Evolutionary conservation across 78 protist species (phyloP), one percentile per base, ranked within the genome.

Genomic region (Tieghemostelium lacteum): DNA sequence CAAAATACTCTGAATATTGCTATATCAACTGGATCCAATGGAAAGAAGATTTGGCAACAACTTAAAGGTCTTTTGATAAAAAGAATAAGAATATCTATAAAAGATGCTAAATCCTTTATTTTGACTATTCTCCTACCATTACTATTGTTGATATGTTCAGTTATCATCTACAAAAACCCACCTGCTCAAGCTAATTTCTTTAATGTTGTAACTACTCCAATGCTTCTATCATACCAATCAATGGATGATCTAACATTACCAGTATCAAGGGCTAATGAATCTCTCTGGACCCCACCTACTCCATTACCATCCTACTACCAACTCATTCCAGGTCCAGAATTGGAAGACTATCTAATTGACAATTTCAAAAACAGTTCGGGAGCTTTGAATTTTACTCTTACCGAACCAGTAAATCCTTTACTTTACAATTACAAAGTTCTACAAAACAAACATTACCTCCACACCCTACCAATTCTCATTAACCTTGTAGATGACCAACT

Each of bases 291-390:
- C 31, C 31, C 4, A 31, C 26, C 0, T 31, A 31, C 26, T 33
- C 94, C 2, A 78, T 94, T 20, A 86, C 96, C 58, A 42, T 96
- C 20, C 60, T 94, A 28, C 19, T 49, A 28, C 67, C n/a, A 55
- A 80, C 80, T 37, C 40, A 2, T 19, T 92, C 86, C 24, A 5
- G 4, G 22, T 24, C 29, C 34, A 37, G 22, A 66, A 14, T 66
- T 66, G 17, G 24, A 40, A 5, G 26, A 66, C 14, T 66, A 39
- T 40, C 52, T 66, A 40, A 22, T 40, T 4, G 31, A 66, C 16
- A 45, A 40, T 17, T 40, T 12, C 26, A 8, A 19, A 8, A 49
- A 62, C 0, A 62, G 10, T 19, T 49, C 85, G 8, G 85, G 70
- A 34, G 63, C 85, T 5, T 73, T 58, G 22, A 17, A 54, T 60